Evolutionary conservation across 2,329 filamentous ascomycete genomes (phyloP).

Genomic region (Myrmaecium sp.): DNA sequence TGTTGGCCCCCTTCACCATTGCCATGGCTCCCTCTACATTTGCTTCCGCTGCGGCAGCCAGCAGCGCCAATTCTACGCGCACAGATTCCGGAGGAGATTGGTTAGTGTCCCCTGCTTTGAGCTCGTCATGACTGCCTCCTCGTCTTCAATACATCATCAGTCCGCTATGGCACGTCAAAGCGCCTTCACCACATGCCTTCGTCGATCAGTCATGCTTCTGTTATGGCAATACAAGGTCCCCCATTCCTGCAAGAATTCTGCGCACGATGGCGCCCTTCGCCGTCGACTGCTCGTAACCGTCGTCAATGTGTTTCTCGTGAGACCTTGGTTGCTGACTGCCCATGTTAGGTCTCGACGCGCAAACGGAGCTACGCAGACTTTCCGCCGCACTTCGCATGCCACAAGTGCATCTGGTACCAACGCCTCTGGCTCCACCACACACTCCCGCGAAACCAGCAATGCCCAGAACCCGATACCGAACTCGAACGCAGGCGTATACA

Average conservation of each 20-base stretch:
- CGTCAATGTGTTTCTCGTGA: constrained; percentile 2
- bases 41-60: constrained; percentile 32
- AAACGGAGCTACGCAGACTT: constrained; percentile 51
- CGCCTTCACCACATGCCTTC: constrained; percentile 5
- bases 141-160: not conserved
- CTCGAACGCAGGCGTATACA: constrained; percentile 35
- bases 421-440: constrained; percentile 14
- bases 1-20: too few species aligned
- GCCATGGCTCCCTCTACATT: constrained; percentile 31
- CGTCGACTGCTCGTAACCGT: not conserved
- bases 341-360: constrained; percentile 40
- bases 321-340: too few species aligned
- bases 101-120: constrained; percentile 18
- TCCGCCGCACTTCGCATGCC: constrained; percentile 45
- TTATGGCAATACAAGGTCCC: constrained; percentile 4
- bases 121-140: constrained; percentile 1
- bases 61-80: constrained; percentile 23
- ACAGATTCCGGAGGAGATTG: constrained; percentile 27
- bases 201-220: constrained; percentile 6
- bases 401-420: constrained; percentile 31
- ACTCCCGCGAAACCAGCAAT: constrained; percentile 12
- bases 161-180: constrained; percentile 4
- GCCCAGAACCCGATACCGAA: constrained; percentile 14
- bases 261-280: constrained; percentile 8
- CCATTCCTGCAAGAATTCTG: not conserved